Base-by-base conservation (phyloP, 176 grass and related monocot species). In the Oryza meridionalis region DNA sequence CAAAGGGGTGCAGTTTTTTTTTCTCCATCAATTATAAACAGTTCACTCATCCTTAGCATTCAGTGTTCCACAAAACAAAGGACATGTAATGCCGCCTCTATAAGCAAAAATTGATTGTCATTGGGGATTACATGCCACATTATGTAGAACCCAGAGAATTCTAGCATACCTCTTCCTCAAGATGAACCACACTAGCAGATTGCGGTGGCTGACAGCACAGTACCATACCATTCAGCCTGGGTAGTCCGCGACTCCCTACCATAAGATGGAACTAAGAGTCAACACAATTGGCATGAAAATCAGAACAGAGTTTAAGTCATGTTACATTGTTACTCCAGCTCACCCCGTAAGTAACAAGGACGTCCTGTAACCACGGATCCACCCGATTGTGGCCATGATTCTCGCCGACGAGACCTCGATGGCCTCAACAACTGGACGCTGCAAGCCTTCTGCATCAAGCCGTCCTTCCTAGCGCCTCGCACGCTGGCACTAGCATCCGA, bases 131-230 rank as follows among this genome's bases (percentile, higher is more conserved):
- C 53, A 85, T 73, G 72, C 16, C 27, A 50, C 9, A 27, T 22
- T 79, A 67, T 65, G 43, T 76, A 75, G 31, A 21, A 78, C 65
- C 31, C 17, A 53, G 53, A 58, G 13, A 22, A 59, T 44, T 44
- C 25, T 16, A 66, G 25, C 4, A 13, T 90, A 86, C 88, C 88
- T 55, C 73, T 77, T 65, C 50, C 69, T 90, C 46, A 58, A 67
- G 17, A 45, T 68, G 14, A 53, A 35, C 35, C 77, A n/a, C 29
- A 86, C 63, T 4, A 38, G 67, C 46, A 68, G 59, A 86, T 11
- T 76, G 58, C n/a, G 38, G 79, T 25, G 66, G 32, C 78, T 82
- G 59, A 77, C 55, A 81, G 73, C 19, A 77, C 37, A 11, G 43
- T 25, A 61, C 35, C 47, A 4, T 82, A 67, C 14, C 47, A 73